A percentile compares a stretch with the other conserved stretches of the same genome.
These are phyloP conservation scores for Paraphoma chrysanthemicola DNA, from an alignment of 2,329 filamentous ascomycete species.

Conservation along the genomic window DNA sequence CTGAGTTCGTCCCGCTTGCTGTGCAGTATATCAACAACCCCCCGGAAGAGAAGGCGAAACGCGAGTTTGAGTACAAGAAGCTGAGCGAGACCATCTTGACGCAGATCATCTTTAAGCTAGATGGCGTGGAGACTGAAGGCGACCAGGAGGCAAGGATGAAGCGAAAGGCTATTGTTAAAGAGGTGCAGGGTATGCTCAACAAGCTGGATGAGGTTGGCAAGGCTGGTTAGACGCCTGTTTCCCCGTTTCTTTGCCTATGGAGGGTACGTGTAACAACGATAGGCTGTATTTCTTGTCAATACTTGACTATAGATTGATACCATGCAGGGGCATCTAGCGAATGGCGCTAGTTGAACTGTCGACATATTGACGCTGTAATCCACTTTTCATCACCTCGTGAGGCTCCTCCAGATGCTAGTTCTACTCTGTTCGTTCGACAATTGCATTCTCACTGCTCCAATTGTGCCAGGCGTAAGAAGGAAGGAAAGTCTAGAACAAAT, in stretches of 20 bases:
- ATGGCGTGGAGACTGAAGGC: slow-evolving; percentile 76
- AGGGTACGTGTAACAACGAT: background rate
- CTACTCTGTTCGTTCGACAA: no score
- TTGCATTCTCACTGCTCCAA: no score
- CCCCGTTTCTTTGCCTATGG: background rate
- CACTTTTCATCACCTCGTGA: background rate
- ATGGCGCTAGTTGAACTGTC: slow-evolving; percentile 2
- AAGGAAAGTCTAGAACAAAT: no score
- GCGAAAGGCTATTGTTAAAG: slow-evolving; percentile 75
- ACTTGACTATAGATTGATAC: background rate
- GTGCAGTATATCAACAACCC: slow-evolving; percentile 67
- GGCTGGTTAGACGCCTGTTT: slow-evolving; percentile 8
- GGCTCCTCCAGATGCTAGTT: no score
- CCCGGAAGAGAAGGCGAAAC: slow-evolving; percentile 67
- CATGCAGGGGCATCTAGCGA: slow-evolving; percentile 3
- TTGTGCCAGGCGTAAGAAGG: no score
- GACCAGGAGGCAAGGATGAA: slow-evolving; percentile 68
- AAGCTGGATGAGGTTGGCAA: slow-evolving; percentile 63
- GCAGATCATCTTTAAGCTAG: slow-evolving; percentile 77
- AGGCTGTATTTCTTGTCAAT: background rate
- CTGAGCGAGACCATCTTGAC: slow-evolving; percentile 78
- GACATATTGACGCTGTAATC: background rate
- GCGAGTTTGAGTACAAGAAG: slow-evolving; percentile 75
- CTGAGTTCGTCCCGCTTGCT: slow-evolving; percentile 70
- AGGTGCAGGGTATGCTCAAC: slow-evolving; percentile 72